These are phyloP conservation scores for Candida rishiriensis DNA, from an alignment of 805 yeast genomes.

Conservation along the genomic window DNA sequence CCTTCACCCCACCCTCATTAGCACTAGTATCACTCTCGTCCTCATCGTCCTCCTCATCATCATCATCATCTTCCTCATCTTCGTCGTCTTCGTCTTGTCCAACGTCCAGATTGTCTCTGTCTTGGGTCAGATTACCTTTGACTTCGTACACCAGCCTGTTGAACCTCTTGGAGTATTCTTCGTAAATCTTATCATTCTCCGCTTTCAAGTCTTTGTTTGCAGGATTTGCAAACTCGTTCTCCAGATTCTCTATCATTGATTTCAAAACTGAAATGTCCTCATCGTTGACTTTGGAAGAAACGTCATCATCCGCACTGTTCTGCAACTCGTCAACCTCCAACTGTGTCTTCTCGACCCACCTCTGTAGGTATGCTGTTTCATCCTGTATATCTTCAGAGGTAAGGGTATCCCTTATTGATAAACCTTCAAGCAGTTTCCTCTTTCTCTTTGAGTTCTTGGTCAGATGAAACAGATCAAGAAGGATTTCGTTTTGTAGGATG, in stretches of 20 bases:
- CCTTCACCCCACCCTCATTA: background rate
- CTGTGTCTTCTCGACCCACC: conserved; percentile 13
- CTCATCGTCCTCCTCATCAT: conserved; percentile 7
- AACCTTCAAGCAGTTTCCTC: conserved; percentile 9
- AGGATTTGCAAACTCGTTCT: conserved; percentile 21
- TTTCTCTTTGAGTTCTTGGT: conserved; percentile 5
- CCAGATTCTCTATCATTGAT: conserved; percentile 10
- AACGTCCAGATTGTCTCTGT: conserved; percentile 12
- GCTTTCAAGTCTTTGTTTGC: conserved; percentile 10
- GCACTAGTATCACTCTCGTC: conserved; percentile 5
- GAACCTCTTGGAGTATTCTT: conserved; percentile 15
- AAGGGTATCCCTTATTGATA: conserved; percentile 18
- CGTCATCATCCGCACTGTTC: background rate
- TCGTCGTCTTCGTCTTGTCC: conserved; percentile 16
- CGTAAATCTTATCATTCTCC: conserved; percentile 17
- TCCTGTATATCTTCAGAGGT: conserved; percentile 13
- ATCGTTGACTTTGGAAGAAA: conserved; percentile 1
- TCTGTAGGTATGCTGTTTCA: conserved; percentile 11
- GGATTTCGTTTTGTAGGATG: conserved; percentile 28
- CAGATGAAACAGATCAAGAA: conserved; percentile 19
- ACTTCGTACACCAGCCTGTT: conserved; percentile 22
- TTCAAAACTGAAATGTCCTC: conserved; percentile 10
- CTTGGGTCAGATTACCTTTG: conserved; percentile 14
- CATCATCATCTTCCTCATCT: conserved; percentile 7
- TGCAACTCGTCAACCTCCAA: conserved; percentile 5